Percentiles rank a stretch among this genome's conserved stretches.
These are phyloP conservation scores for Aspergillus nomiae DNA, from an alignment of 2,329 filamentous ascomycete species.

Conservation along the genomic window DNA sequence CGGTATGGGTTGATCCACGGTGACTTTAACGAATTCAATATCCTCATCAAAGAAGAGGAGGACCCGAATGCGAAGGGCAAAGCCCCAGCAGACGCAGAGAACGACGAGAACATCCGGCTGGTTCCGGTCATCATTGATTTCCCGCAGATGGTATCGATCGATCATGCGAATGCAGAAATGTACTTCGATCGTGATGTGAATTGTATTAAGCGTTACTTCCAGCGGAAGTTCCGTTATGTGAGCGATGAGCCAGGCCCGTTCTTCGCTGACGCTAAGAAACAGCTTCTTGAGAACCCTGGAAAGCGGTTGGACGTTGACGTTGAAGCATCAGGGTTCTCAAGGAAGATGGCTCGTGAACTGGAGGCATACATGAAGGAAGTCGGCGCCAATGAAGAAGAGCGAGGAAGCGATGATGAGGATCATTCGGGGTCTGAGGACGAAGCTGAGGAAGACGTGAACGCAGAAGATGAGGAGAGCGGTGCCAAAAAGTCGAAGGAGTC, in stretches of 20 bases:
- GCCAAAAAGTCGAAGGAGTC: constrained; percentile 6
- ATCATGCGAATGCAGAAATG: constrained; percentile 90
- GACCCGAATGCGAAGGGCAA: constrained; percentile 39
- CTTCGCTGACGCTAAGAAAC: constrained; percentile 80
- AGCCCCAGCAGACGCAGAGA: constrained; percentile 33
- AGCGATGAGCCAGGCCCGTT: constrained; percentile 80
- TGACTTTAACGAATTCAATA: constrained; percentile 99
- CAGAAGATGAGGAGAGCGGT: neutral
- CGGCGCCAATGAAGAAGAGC: constrained; percentile 56
- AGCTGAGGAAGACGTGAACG: constrained; percentile 26
- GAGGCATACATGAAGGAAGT: constrained; percentile 83
- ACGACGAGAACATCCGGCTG: constrained; percentile 53
- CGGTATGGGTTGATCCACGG: constrained; percentile 90
- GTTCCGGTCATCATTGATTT: constrained; percentile 93
- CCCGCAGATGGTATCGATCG: constrained; percentile 95
- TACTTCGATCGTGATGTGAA: constrained; percentile 97
- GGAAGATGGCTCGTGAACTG: constrained; percentile 93
- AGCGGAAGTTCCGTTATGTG: constrained; percentile 83
- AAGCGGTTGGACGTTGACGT: constrained; percentile 82
- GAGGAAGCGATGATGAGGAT: constrained; percentile 40
- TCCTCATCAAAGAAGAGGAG: constrained; percentile 78
- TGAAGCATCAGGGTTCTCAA: constrained; percentile 91
- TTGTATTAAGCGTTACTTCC: constrained; percentile 94
- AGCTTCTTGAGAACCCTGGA: constrained; percentile 61
- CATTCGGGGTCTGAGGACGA: constrained; percentile 36